Conservation (phyloP, 75 land plant species). For the Cryptomeria japonica region DNA sequence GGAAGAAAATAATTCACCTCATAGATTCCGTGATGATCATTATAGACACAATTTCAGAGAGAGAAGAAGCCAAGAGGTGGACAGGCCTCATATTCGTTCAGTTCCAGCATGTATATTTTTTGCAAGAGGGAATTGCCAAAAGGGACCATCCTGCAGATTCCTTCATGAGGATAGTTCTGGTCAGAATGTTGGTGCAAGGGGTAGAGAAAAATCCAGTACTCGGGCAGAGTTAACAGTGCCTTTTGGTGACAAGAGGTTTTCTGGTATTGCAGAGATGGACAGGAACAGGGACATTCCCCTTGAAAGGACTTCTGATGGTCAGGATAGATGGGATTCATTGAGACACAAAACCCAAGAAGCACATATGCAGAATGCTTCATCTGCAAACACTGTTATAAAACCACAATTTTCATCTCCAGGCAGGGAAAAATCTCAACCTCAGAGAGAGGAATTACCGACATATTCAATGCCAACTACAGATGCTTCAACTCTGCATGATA, state of each 20-base stretch:
- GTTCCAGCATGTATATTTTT: slow-evolving; percentile 35
- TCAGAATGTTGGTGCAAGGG: slow-evolving; percentile 16
- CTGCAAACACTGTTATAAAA: not conserved
- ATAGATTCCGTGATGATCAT: not conserved
- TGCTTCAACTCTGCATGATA: not conserved
- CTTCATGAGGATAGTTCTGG: slow-evolving; percentile 37
- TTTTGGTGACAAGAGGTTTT: slow-evolving; percentile 15
- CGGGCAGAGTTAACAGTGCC: slow-evolving; percentile 10
- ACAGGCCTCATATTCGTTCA: slow-evolving; percentile 17
- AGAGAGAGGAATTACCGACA: not conserved
- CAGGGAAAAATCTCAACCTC: not conserved
- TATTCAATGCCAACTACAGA: not conserved
- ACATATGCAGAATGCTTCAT: slow-evolving; percentile 10
- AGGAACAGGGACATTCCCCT: slow-evolving; percentile 18
- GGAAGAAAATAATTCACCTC: slow-evolving; percentile 9
- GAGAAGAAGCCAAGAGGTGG: slow-evolving; percentile 2
- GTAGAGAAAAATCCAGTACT: slow-evolving; percentile 9
- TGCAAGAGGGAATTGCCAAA: slow-evolving; percentile 45
- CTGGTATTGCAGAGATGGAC: slow-evolving; percentile 7
- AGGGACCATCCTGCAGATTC: slow-evolving; percentile 51
- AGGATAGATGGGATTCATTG: slow-evolving; percentile 43
- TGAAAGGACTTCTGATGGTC: slow-evolving; percentile 27
- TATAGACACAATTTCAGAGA: slow-evolving; percentile 11
- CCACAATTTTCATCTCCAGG: slow-evolving; percentile 4
- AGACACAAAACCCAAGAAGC: slow-evolving; percentile 44